Evolutionary conservation across 345 rosid species (phyloP), one percentile per base, ranked within the genome.

Genomic region (Boechera divaricarpa): DNA sequence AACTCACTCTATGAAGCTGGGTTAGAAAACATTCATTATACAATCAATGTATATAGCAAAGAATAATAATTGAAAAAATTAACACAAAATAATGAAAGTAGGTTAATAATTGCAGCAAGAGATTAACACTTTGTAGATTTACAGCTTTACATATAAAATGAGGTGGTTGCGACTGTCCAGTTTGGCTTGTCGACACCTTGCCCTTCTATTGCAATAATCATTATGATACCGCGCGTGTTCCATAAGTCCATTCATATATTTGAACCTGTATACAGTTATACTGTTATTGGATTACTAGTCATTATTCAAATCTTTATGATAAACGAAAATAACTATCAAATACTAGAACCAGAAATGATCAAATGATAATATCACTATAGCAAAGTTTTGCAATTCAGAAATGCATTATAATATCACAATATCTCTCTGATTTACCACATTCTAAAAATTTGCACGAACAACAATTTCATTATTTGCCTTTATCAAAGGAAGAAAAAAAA

Each of bases 181-280:
- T 81, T 79, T 78, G 82, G 83, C 72, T 74, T 79, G 73, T 72
- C 75, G 60, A 76, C 44, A 33, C 52, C 71, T 67, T 73, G 73
- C 52, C 6, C 67, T 47, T 51, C 7, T 35, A 10, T 24, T 36
- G 39, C 64, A 64, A 24, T 63, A 44, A 45, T 44, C 52, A 78
- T 71, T 76, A 79, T 56, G 65, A 53, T 80, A 41, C 36, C 73
- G 67, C 79, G 67, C 79, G 79, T 67, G 73, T 75, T 41, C 44
- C 44, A 10, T 41, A 10, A 41, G 44, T 67, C 73, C 73, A 66
- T 28, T 67, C 67, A 57, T 21, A 21, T 21, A 21, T 67, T 35
- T 24, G 6, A 33, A 59, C 47, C n/a, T 18, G 18, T 47, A 45
- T 15, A n/a, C 21, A 10, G 44, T 41, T 47, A 45, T 15, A n/a